Conservation (phyloP, 78 protist species). For the Dictyostelium citrinum region DNA sequence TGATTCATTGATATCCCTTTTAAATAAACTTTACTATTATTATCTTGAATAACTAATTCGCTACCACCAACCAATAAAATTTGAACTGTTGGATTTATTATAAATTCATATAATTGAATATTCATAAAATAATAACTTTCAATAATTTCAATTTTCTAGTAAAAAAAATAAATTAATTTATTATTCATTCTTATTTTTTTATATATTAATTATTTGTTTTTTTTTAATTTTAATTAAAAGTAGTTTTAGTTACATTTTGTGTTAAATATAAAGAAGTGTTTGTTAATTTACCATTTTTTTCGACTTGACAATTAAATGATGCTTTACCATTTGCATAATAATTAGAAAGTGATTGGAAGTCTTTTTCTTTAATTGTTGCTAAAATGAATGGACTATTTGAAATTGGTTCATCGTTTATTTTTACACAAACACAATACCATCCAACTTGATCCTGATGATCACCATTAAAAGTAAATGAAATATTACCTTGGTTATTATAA, state of each 20-base stretch:
- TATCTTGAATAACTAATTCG: constrained; percentile 41
- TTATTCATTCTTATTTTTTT: neutral
- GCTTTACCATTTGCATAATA: neutral
- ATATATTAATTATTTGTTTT: neutral
- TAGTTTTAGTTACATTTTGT: constrained; percentile 13
- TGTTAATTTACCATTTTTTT: constrained; percentile 23
- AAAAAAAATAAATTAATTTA: neutral
- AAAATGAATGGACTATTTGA: constrained; percentile 30
- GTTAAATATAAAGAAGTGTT: neutral
- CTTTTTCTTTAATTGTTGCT: constrained; percentile 10
- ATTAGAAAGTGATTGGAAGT: constrained; percentile 22
- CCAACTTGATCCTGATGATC: neutral
- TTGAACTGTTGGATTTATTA: constrained; percentile 53
- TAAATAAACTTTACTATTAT: constrained; percentile 15
- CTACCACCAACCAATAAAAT: neutral
- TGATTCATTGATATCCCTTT: neutral
- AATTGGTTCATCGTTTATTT: constrained; percentile 1
- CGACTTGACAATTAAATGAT: constrained; percentile 39
- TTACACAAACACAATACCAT: constrained; percentile 15
- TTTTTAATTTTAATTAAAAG: neutral
- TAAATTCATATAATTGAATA: constrained; percentile 30
- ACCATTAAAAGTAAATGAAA: neutral
- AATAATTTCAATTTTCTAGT: constrained; percentile 16
- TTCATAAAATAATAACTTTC: constrained; percentile 49
- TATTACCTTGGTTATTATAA: neutral